Evolutionary conservation across 257 asterid genomes (phyloP).

Genomic region (Plantago elongata): DNA sequence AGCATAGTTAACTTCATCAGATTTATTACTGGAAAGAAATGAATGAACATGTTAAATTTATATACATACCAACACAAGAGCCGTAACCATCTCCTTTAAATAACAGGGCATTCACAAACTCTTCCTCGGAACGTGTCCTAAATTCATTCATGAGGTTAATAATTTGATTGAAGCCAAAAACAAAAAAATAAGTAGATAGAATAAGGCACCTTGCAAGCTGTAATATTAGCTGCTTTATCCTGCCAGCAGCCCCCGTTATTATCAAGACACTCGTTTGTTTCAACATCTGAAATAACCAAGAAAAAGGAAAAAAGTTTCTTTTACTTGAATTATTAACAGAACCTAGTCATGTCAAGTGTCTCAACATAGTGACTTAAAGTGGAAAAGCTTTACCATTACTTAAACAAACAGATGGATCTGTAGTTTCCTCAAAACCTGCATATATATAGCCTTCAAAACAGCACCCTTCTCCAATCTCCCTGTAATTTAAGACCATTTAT

Average conservation of each 20-base stretch:
- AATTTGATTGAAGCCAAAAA: not conserved
- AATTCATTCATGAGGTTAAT: slow-evolving; percentile 9
- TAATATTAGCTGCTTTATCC: slow-evolving; percentile 49
- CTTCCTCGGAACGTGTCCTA: slow-evolving; percentile 52
- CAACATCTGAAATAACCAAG: slow-evolving; percentile 40
- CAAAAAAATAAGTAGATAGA: not conserved
- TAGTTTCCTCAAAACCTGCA: slow-evolving; percentile 83
- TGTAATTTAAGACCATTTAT: slow-evolving; percentile 18
- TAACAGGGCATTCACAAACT: slow-evolving; percentile 43
- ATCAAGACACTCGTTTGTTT: slow-evolving; percentile 75
- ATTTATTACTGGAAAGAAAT: too few species aligned
- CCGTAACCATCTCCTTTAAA: slow-evolving; percentile 52
- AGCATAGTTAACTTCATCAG: too few species aligned
- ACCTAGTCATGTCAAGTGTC: slow-evolving; percentile 2
- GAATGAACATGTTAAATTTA: too few species aligned
- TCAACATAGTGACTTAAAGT: slow-evolving; percentile 7
- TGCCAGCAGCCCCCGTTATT: slow-evolving; percentile 87
- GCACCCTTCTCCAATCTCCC: slow-evolving; percentile 86
- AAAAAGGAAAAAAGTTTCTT: slow-evolving; percentile 16
- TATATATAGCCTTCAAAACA: slow-evolving; percentile 78
- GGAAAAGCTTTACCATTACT: slow-evolving; percentile 36
- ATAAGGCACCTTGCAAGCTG: slow-evolving; percentile 73
- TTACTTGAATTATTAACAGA: slow-evolving; percentile 4
- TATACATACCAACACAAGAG: slow-evolving; percentile 38
- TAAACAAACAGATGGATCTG: slow-evolving; percentile 74